Percentiles rank a stretch among this genome's conserved stretches.
These are phyloP conservation scores for Rosa lucieae DNA, from an alignment of 306 rosid species.

Conservation along the genomic window DNA sequence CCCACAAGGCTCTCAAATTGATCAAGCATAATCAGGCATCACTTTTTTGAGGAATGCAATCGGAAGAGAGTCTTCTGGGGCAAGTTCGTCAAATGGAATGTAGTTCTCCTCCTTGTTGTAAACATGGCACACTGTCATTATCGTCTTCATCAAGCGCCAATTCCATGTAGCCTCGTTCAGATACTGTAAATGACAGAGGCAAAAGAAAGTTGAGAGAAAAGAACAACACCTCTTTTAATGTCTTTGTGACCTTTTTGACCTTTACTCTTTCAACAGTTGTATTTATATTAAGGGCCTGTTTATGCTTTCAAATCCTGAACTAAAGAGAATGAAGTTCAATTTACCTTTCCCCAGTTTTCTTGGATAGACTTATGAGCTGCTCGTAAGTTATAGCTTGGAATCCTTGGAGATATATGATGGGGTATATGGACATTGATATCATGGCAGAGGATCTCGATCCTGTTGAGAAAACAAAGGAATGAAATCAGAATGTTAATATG, in stretches of 20 bases:
- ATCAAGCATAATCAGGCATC: conserved; percentile 86
- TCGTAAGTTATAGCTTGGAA: conserved; percentile 86
- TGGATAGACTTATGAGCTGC: conserved; percentile 81
- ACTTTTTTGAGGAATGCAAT: conserved; percentile 66
- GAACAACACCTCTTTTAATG: conserved; percentile 7
- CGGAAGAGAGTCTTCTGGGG: conserved; percentile 73
- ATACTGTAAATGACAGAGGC: conserved; percentile 46
- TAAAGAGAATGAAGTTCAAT: not conserved
- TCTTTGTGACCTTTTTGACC: not conserved
- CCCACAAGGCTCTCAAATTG: conserved; percentile 14
- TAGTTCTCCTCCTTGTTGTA: conserved; percentile 71
- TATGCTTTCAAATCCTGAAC: not conserved
- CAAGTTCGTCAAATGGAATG: conserved; percentile 62
- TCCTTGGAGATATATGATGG: conserved; percentile 86
- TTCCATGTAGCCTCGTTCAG: conserved; percentile 90
- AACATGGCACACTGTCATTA: conserved; percentile 90
- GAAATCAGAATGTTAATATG: conserved; percentile 12
- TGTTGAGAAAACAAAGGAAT: conserved; percentile 37
- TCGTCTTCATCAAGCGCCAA: conserved; percentile 91
- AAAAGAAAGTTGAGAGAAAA: conserved; percentile 12
- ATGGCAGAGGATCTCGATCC: conserved; percentile 88
- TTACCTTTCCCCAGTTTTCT: conserved; percentile 94
- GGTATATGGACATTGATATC: conserved; percentile 89
- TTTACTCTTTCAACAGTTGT: not conserved
- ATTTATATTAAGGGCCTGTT: not conserved